Evolutionary conservation across 495 filamentous ascomycete species (phyloP).

Genomic region (Clavariopsis aquatica): DNA sequence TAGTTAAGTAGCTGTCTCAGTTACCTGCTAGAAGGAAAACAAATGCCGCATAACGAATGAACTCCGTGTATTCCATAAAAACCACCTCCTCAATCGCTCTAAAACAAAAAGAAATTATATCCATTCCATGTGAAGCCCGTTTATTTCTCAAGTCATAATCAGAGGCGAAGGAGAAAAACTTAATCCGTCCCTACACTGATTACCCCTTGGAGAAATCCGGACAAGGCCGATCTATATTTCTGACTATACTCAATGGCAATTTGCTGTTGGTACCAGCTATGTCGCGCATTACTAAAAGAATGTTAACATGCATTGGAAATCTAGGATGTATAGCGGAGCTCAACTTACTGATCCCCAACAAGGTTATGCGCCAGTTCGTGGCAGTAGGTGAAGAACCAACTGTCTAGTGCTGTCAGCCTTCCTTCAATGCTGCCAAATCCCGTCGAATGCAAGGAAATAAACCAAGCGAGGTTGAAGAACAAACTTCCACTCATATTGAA

Average conservation of each 20-base stretch:
- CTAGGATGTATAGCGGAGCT: not conserved
- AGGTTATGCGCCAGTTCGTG: slow-evolving; percentile 96
- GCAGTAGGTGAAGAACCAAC: slow-evolving; percentile 90
- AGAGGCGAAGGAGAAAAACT: too few species aligned
- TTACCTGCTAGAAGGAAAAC: too few species aligned
- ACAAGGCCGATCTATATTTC: slow-evolving; percentile 9
- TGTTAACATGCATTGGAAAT: not conserved
- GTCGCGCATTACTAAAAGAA: slow-evolving; percentile 59
- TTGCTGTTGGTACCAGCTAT: slow-evolving; percentile 57
- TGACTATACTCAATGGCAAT: slow-evolving; percentile 35
- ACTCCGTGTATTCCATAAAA: too few species aligned
- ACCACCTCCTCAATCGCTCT: too few species aligned
- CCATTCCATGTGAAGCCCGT: too few species aligned
- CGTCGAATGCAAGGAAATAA: slow-evolving; percentile 70
- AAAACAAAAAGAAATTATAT: too few species aligned
- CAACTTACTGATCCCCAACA: slow-evolving; percentile 61
- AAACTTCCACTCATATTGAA: slow-evolving; percentile 86
- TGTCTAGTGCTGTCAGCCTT: slow-evolving; percentile 61
- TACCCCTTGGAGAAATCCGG: slow-evolving; percentile 14
- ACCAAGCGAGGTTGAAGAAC: slow-evolving; percentile 93
- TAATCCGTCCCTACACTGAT: not conserved
- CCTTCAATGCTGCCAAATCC: slow-evolving; percentile 32
- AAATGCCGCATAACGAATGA: too few species aligned
- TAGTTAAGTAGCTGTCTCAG: too few species aligned
- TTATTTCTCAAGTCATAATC: not conserved